Percentiles rank a stretch among this genome's conserved stretches.
Conservation (phyloP, 805 yeast species). For the Pichia nakasei region DNA sequence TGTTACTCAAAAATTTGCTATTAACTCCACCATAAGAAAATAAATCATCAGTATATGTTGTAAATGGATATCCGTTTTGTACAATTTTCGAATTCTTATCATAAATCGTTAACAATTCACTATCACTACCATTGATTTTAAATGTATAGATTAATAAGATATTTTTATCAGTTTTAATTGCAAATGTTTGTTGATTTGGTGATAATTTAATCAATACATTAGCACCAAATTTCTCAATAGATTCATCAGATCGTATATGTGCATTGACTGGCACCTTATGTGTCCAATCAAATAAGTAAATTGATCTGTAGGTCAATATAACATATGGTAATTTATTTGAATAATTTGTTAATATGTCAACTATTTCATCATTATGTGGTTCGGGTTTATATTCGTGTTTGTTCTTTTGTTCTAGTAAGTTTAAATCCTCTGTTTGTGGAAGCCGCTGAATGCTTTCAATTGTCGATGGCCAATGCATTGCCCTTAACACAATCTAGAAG, state of each 20-base stretch:
- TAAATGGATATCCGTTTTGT: constrained; percentile 24
- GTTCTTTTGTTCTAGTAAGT: background rate
- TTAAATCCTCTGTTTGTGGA: constrained; percentile 19
- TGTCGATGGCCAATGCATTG: constrained; percentile 28
- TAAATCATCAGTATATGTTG: constrained; percentile 6
- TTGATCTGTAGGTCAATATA: constrained; percentile 28
- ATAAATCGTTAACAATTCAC: constrained; percentile 26
- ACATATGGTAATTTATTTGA: constrained; percentile 21
- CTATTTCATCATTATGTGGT: constrained; percentile 23
- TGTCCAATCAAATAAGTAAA: constrained; percentile 32
- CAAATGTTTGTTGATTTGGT: constrained; percentile 29
- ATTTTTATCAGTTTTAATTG: constrained; percentile 32
- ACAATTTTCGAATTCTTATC: constrained; percentile 22
- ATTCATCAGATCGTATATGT: constrained; percentile 35
- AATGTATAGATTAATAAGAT: constrained; percentile 37
- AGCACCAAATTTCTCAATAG: constrained; percentile 38
- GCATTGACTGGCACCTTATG: constrained; percentile 41
- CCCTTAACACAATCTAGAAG: background rate
- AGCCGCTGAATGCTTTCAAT: constrained; percentile 17
- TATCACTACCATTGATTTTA: constrained; percentile 20
- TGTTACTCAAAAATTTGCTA: constrained; percentile 1
- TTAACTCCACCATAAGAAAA: constrained; percentile 10
- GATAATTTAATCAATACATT: constrained; percentile 33
- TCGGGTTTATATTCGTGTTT: constrained; percentile 12
- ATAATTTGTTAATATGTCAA: constrained; percentile 3